Conservation (phyloP, 2,329 filamentous ascomycete genomes). For the Talaromyces atroroseus region DNA sequence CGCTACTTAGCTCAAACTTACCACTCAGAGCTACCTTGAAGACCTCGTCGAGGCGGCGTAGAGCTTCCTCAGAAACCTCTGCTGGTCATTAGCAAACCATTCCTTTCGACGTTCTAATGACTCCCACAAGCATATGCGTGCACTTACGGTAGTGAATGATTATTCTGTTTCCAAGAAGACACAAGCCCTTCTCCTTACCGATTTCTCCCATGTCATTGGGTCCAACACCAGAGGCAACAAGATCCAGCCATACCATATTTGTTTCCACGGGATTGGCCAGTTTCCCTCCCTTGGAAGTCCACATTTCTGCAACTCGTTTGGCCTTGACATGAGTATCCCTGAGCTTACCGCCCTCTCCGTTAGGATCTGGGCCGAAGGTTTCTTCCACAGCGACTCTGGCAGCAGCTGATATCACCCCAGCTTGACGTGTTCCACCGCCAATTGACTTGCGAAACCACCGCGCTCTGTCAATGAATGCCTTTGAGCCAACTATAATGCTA, state of each 20-base stretch:
- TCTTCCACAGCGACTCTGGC: slow-evolving; percentile 73
- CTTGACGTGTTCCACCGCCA: slow-evolving; percentile 71
- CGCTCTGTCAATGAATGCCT: slow-evolving; percentile 58
- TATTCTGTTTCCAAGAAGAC: slow-evolving; percentile 52
- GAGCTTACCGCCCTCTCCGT: slow-evolving; percentile 58
- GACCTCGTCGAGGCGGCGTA: slow-evolving; percentile 52
- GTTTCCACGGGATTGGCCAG: slow-evolving; percentile 68
- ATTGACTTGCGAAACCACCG: slow-evolving; percentile 76
- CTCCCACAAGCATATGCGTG: neutral
- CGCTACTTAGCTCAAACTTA: slow-evolving; percentile 26
- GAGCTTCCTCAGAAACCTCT: slow-evolving; percentile 62
- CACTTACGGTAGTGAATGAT: slow-evolving; percentile 61
- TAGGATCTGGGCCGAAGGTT: slow-evolving; percentile 60
- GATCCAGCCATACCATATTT: slow-evolving; percentile 87
- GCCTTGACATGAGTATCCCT: slow-evolving; percentile 58
- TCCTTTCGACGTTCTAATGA: neutral
- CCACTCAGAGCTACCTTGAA: slow-evolving; percentile 43
- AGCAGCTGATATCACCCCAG: slow-evolving; percentile 69
- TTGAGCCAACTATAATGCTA: slow-evolving; percentile 62
- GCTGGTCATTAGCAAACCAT: slow-evolving; percentile 21
- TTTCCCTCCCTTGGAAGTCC: slow-evolving; percentile 65
- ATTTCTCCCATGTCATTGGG: slow-evolving; percentile 50
- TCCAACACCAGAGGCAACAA: slow-evolving; percentile 55
- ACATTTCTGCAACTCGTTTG: slow-evolving; percentile 57
- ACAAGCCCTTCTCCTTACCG: slow-evolving; percentile 54